Evolutionary conservation across 2,329 filamentous ascomycete species (phyloP).

Genomic region (Colletotrichum sp.): DNA sequence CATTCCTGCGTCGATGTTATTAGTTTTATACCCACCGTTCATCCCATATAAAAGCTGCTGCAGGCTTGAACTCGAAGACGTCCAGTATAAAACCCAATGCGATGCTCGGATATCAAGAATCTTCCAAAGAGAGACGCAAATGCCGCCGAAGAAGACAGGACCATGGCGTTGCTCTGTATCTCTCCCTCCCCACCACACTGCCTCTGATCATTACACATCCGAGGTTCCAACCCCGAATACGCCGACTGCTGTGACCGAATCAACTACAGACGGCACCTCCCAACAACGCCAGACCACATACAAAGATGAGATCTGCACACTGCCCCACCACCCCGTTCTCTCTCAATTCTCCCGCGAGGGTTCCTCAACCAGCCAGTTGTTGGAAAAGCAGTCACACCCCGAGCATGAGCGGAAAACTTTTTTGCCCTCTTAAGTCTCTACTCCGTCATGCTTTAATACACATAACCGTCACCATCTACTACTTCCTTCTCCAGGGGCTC

Average conservation of each 20-base stretch:
- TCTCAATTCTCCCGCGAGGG: background rate
- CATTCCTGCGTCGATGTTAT: rapidly evolving
- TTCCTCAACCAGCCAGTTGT: background rate
- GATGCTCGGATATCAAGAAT: background rate
- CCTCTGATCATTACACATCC: background rate
- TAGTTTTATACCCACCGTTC: rapidly evolving
- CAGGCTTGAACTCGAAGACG: rapidly evolving
- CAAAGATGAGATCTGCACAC: background rate
- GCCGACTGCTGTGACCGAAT: background rate
- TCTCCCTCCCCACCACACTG: background rate
- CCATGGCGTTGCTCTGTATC: background rate
- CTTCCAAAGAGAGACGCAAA: background rate
- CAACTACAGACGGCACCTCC: background rate
- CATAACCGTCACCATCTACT: rapidly evolving
- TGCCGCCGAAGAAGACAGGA: background rate
- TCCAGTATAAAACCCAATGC: rapidly evolving
- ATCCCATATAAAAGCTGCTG: rapidly evolving
- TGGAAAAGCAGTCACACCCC: no score
- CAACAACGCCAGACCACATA: rapidly evolving
- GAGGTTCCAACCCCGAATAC: background rate
- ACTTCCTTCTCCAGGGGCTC: background rate
- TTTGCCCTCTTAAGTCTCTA: no score
- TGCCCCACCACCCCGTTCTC: background rate
- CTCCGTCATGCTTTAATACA: background rate
- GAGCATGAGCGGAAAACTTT: no score